Evolutionary conservation across 2,329 filamentous ascomycete genomes (phyloP).

Genomic region (Venturiaceae sp.): DNA sequence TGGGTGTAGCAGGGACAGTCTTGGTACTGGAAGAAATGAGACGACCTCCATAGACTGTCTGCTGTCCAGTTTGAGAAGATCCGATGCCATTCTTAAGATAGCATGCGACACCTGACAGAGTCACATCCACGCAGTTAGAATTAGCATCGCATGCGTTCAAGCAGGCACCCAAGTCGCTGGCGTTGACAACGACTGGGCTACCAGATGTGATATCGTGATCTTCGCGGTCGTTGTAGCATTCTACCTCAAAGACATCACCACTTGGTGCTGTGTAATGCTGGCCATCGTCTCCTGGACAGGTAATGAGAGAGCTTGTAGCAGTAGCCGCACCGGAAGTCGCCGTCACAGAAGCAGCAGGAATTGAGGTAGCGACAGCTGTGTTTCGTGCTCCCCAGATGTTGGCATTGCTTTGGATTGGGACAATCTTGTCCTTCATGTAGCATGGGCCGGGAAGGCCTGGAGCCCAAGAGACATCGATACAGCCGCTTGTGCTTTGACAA

Average conservation of each 20-base stretch:
- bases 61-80: background rate
- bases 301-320: background rate
- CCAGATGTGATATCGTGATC: background rate
- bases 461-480: conserved; percentile 12
- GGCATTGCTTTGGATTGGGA: background rate
- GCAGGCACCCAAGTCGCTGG: conserved; percentile 10
- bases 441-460: conserved; percentile 10
- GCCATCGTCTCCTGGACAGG: background rate
- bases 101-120: conserved; percentile 14
- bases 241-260: conserved; percentile 14
- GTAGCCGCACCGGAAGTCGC: background rate
- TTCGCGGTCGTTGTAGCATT: conserved; percentile 17
- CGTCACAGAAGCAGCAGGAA: background rate
- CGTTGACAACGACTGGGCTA: background rate
- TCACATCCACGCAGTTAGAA: conserved; percentile 15
- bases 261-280: background rate
- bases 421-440: conserved; percentile 12
- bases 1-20: background rate
- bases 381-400: background rate
- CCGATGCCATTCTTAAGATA: conserved; percentile 17
- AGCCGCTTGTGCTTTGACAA: conserved; percentile 11
- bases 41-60: background rate
- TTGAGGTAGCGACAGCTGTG: background rate
- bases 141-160: conserved; percentile 15
- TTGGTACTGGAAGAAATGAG: background rate